Base-by-base conservation (phyloP, 2,329 filamentous ascomycete genomes). In the Aspergillus ochraceus region DNA sequence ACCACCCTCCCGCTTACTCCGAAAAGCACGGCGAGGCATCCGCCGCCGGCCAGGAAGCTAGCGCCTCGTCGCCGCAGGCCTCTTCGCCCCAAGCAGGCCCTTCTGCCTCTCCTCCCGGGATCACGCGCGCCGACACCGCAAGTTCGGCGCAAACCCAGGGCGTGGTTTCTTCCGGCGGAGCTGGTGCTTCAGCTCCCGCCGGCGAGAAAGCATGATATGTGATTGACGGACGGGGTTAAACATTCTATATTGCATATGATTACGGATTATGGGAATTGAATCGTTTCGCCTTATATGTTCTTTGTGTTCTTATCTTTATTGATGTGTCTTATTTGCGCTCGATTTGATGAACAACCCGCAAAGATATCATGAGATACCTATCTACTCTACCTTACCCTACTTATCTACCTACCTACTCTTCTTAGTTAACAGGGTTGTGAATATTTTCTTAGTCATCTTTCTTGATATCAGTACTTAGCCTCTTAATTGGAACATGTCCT, bases 1-100 rank as follows among this genome's bases (percentile, higher is more conserved):
- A n/a, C 17, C 60, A 66, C n/a, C 71, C 71, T 6, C 69, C 71
- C 1, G 61, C 62, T 5, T 72, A 73, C 49, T 49, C 60, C 12
- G 71, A 71, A 52, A 69, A 70, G 57, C 65, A 63, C 45, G 60
- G 62, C 55, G 61, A 57, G 53, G 53, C 58, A 26, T 26, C 49
- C 9, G 8, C 46, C 14, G 22, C 22, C 26, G 8, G 26, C 22
- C 46, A 49, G 46, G 46, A 14, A 4, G 32, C 32, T 10, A 17
- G 32, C 42, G 42, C n/a, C 42, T 4, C 8, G 6, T 46, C 6
- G 42, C 42, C 42, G 17, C 47, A 54, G 52, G 32, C 51, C 14
- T 10, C 53, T 17, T 30, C 53, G 11, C 14, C 53, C 29, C 22
- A 49, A 32, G 12, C 42, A 19, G 24, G 26, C 6, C 26, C 20